phyloP scores from a whole-genome alignment of 108 stramenopile genomes.

The Ochromonas danica region DNA sequence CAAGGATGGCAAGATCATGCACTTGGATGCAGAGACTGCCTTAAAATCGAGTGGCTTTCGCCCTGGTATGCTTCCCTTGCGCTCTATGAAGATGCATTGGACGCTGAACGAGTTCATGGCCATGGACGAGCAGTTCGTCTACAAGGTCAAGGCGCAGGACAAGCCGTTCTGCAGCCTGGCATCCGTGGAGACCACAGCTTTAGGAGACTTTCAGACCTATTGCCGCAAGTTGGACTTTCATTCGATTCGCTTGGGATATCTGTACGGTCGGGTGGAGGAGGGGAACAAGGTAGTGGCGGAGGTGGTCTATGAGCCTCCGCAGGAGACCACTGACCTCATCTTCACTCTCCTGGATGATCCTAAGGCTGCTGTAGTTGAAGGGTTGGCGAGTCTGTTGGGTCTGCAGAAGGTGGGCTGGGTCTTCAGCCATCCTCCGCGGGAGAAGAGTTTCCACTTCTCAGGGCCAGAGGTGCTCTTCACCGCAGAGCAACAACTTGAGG shows the following conservation, averaged over 20 bases:
- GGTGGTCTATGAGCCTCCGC: slow-evolving; percentile 95
- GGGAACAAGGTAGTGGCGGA: slow-evolving; percentile 65
- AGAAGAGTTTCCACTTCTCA: slow-evolving; percentile 76
- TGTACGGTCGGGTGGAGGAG: slow-evolving; percentile 77
- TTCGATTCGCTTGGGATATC: slow-evolving; percentile 66
- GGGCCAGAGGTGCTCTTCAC: slow-evolving; percentile 85
- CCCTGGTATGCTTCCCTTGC: slow-evolving; percentile 79
- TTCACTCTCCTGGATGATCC: slow-evolving; percentile 84
- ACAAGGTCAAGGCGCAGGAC: slow-evolving; percentile 82
- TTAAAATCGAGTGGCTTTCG: slow-evolving; percentile 64
- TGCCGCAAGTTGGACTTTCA: slow-evolving; percentile 76
- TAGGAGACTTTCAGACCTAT: slow-evolving; percentile 58
- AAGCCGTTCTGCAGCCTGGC: slow-evolving; percentile 60
- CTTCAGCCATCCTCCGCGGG: slow-evolving; percentile 86
- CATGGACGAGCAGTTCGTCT: slow-evolving; percentile 84
- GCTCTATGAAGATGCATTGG: slow-evolving; percentile 97
- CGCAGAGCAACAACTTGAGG: slow-evolving; percentile 86
- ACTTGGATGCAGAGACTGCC: not conserved
- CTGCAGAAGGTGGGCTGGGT: slow-evolving; percentile 90
- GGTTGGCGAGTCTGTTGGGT: slow-evolving; percentile 52
- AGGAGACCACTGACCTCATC: slow-evolving; percentile 62
- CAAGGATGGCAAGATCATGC: slow-evolving; percentile 10
- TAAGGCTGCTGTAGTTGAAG: slow-evolving; percentile 53
- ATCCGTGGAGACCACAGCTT: slow-evolving; percentile 60
- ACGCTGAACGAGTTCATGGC: slow-evolving; percentile 86